Base-by-base conservation (phyloP, 73 alveolate species). In the Diophrys appendiculata region DNA sequence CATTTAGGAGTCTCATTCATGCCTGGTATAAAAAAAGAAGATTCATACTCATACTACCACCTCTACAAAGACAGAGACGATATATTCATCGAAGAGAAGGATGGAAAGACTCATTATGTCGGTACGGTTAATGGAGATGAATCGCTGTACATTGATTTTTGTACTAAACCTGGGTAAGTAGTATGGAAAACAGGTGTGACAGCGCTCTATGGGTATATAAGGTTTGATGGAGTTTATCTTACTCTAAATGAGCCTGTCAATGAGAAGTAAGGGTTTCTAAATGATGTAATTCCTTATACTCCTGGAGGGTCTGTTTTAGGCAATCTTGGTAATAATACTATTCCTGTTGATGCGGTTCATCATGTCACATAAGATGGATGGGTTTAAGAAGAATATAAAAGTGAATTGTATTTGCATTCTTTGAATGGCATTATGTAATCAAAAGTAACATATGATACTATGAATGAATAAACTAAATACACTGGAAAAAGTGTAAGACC, bases 191-290 rank as follows among this genome's bases (percentile, higher is more conserved):
- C 24, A 43, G 81, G 81, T 8, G 77, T 89, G 78, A 68, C 72
- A 53, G 87, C 79, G 73, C 80, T 75, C 76, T 68, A 84, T 79
- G 68, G 54, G 52, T 35, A 64, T 65, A 33, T 81, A 24, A 72
- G 84, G 64, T 89, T 55, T 73, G 98, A 93, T 81, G 98, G 98
- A 26, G 52, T 93, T 32, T 93, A 96, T 96, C 78, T 93, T 23
- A 96, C 83, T 78, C 86, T 90, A 95, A 90, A 90, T 77, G 98
- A 93, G 68, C 94, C 98, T 25, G 23, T 29, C 33, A 80, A 81
- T 56, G 69, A 0, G 74, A 54, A 1, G 53, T 8, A 25, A 52
- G n/a, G 26, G 43, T 0, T 33, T 33, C 5, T 5, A 5, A 5
- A 43, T 43, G 81, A 43, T 34, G 68, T 25, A 43, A 33, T 72